A percentile compares a stretch with the other conserved stretches of the same genome.
phyloP scores from a whole-genome alignment of 441 rosid genomes.

The Arabidopsis hybrid region DNA sequence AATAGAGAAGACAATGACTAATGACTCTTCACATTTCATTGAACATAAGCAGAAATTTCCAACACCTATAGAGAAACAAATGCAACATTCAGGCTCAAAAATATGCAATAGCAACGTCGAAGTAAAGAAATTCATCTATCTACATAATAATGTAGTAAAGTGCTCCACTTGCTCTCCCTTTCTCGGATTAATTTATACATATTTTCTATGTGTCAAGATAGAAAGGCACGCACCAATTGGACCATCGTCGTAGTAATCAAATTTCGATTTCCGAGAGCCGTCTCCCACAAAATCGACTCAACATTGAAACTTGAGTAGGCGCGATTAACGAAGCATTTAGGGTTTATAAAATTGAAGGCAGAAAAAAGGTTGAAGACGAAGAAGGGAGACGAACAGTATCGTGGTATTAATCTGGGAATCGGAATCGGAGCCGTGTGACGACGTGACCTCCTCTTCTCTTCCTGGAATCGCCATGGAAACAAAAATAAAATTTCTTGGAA shows the following conservation, averaged over 20 bases:
- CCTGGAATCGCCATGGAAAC: background rate
- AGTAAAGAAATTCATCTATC: too few relatives aligned
- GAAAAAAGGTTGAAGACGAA: background rate
- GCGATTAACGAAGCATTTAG: background rate
- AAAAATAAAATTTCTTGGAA: background rate
- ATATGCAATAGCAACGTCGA: background rate
- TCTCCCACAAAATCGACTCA: slow-evolving; percentile 7
- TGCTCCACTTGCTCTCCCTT: background rate
- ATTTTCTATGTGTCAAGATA: slow-evolving; percentile 1
- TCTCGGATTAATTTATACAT: slow-evolving; percentile 4
- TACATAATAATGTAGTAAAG: too few relatives aligned
- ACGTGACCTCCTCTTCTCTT: slow-evolving; percentile 2
- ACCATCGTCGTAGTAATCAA: background rate
- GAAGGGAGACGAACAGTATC: background rate
- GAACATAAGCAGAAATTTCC: background rate
- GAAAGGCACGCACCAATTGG: slow-evolving; percentile 1
- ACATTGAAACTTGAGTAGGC: background rate
- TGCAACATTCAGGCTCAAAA: background rate
- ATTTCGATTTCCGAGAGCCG: background rate
- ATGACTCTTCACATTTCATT: background rate
- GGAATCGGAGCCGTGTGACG: background rate
- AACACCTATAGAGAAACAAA: background rate
- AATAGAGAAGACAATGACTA: background rate
- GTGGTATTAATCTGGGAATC: background rate
- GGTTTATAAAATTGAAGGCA: background rate